Evolutionary conservation across 805 yeast genomes (phyloP), one percentile per base, ranked within the genome.

Genomic region (Saccharomyces mikatae): DNA sequence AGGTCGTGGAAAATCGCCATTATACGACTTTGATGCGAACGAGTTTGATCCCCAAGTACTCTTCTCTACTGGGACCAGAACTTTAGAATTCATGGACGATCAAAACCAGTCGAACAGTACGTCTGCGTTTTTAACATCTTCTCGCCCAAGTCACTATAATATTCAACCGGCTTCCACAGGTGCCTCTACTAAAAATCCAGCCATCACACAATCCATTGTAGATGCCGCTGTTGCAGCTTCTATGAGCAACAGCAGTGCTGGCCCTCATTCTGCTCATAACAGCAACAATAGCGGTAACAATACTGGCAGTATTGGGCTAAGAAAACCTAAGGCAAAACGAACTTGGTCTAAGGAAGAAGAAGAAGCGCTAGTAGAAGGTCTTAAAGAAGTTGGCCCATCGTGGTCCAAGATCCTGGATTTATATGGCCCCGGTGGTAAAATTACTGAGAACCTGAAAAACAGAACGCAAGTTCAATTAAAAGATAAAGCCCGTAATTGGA

Each of bases 401-500:
- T 94, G 99, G 99, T 78, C 96, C 1, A 87, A 87, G 53, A 94
- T 94, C 52, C 71, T 92, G 49, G 96, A 88, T 63, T 72, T 87
- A n/a, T 87, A 86, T 67, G 99, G 99, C 1, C 87, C 96, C 3
- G 98, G 98, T 8, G 99, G 99, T 3, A 79, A 84, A 48, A 77
- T 86, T 27, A 82, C 84, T 46, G 98, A 94, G 67, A 81, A 84
- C 0, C 76, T 94, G 61, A 92, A 89, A 70, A 87, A 89, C 67
- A 77, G 99, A 66, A 85, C 87, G 3, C 96, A 90, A 64, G 89
- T 92, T 17, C 99, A 94, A 67, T 76, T 94, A 55, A 94, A 94
- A 69, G 99, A 94, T 68, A 94, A 94, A 68, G 98, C 98, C 0
- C 79, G 99, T 60, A 94, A 94, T 67, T 87, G 97, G 89, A 94